Evolutionary conservation across 2,329 filamentous ascomycete species (phyloP).

Genomic region (Xylariales sp.): DNA sequence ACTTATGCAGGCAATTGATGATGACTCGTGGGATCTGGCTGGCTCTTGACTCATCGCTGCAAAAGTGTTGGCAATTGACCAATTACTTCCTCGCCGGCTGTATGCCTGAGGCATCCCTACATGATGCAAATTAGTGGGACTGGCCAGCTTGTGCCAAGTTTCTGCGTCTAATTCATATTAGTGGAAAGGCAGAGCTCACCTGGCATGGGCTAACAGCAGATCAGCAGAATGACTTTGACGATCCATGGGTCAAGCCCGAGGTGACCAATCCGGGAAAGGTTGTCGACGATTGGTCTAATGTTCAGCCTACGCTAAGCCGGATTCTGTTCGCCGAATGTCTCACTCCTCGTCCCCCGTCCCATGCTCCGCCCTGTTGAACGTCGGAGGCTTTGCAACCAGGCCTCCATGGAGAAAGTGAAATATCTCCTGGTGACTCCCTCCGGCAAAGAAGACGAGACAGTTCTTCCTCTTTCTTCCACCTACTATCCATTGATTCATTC

Average conservation of each 20-base stretch:
- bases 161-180: not conserved
- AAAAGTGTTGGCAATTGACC: conserved; percentile 1
- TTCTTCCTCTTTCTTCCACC: conserved; percentile 17
- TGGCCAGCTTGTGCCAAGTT: not conserved
- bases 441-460: conserved; percentile 14
- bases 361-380: conserved; percentile 8
- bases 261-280: not conserved
- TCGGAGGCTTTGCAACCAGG: conserved; percentile 22
- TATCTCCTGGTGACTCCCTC: conserved; percentile 29
- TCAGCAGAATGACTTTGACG: not conserved
- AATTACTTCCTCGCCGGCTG: conserved; percentile 5
- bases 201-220: not conserved
- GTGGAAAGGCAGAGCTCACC: not conserved
- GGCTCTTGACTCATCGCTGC: conserved; percentile 9
- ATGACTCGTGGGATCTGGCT: too few species aligned
- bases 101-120: conserved; percentile 7
- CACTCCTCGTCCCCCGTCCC: conserved; percentile 5
- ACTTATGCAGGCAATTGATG: too few species aligned
- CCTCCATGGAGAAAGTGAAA: conserved; percentile 24
- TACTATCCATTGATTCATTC: conserved; percentile 11
- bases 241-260: too few species aligned
- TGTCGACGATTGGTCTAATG: conserved; percentile 1
- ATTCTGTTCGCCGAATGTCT: conserved; percentile 9
- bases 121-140: not conserved
- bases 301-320: conserved; percentile 7